Evolutionary conservation across 345 rosid species (phyloP), one percentile per base, ranked within the genome.

Genomic region (Arabidopsis suecica): DNA sequence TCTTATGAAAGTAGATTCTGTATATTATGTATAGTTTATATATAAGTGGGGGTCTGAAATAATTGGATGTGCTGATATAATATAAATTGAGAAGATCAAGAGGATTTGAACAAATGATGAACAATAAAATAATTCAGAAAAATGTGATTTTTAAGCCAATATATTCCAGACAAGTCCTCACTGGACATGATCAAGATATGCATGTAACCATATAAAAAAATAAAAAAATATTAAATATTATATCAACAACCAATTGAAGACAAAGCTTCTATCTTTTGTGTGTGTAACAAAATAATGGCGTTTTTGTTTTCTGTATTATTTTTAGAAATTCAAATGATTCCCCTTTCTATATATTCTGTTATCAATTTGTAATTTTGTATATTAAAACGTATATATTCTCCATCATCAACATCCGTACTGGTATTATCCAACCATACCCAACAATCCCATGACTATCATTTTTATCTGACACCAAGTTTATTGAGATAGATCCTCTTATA

Each of bases 141-240:
- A 18, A 9, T 42, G 10, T 57, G 28, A 44, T 38, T 70, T 33
- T 9, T 16, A 64, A 23, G 76, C 68, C 69, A 42, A 72, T 78
- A 66, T 72, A 78, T 78, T 78, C 77, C 69, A 72, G 81, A 78
- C 77, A 78, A 65, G 36, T 72, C 78, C 65, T 60, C 57, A 60
- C 81, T 78, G 81, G 69, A 72, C 65, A 65, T 59, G 73, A 72
- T 60, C 65, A 78, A 78, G 69, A 66, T 78, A 78, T 72, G 77
- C 72, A 78, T 78, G 78, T 36, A 67, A 42, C 64, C 58, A 66
- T 65, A 23, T 64, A 56, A 38, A 25, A 37, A 56, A 23, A 32
- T 2, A 55, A 64, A 54, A 7, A n/a, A n/a, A n/a, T n/a, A n/a
- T n/a, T 36, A 62, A 51, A 13, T 45, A 47, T 20, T 54, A 53